A percentile compares a stretch with the other conserved stretches of the same genome.
These are phyloP conservation scores for Zygoascus flipseniorum DNA, from an alignment of 805 yeast species.

Conservation along the genomic window DNA sequence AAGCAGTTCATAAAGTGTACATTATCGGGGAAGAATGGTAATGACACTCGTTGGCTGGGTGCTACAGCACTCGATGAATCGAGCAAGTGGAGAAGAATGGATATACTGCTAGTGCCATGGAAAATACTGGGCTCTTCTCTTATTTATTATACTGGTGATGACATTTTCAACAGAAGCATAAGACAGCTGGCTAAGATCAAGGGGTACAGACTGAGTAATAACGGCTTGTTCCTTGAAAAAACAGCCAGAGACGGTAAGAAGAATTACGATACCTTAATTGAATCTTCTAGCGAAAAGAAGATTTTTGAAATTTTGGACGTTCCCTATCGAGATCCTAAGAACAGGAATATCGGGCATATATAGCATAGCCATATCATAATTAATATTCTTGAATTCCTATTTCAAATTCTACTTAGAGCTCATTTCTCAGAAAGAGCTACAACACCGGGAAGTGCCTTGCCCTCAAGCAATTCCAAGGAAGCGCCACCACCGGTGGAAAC, in stretches of 20 bases:
- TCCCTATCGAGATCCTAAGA: constrained; percentile 28
- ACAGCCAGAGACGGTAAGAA: constrained; percentile 7
- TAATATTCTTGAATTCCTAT: not conserved
- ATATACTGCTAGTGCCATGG: constrained; percentile 41
- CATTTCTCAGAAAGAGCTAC: constrained; percentile 73
- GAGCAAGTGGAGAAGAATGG: constrained; percentile 42
- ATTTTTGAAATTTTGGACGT: constrained; percentile 41
- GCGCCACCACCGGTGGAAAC: constrained; percentile 99
- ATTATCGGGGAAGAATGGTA: constrained; percentile 19
- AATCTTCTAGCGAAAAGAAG: constrained; percentile 35
- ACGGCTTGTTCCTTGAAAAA: constrained; percentile 32
- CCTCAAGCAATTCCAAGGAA: constrained; percentile 95
- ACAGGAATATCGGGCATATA: constrained; percentile 21
- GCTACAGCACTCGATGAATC: constrained; percentile 23
- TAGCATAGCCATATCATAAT: not conserved
- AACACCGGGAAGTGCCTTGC: constrained; percentile 98
- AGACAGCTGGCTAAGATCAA: constrained; percentile 36
- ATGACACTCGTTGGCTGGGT: constrained; percentile 27
- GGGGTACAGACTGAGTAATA: constrained; percentile 34
- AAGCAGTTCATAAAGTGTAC: constrained; percentile 31
- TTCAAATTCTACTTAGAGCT: not conserved
- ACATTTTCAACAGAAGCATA: constrained; percentile 40
- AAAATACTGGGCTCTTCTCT: constrained; percentile 38
- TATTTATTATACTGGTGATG: constrained; percentile 49
- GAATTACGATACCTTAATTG: constrained; percentile 28